These are phyloP conservation scores for Aspergillus cavernicola DNA, from an alignment of 495 filamentous ascomycete species.

Conservation along the genomic window DNA sequence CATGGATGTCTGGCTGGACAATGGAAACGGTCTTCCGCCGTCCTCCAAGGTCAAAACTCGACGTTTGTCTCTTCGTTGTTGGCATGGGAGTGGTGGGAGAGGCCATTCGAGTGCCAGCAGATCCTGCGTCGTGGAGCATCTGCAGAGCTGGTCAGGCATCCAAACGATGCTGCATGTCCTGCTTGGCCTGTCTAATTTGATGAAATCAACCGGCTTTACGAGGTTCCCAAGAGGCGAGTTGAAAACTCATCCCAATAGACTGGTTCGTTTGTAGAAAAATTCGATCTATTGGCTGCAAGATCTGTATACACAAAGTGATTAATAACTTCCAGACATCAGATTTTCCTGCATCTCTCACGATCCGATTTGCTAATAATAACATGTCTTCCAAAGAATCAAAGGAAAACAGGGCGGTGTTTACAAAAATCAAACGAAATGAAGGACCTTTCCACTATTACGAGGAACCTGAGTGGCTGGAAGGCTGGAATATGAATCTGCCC, in stretches of 20 bases:
- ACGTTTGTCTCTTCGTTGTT: constrained; percentile 2
- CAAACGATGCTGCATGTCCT: constrained; percentile 18
- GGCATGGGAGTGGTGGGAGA: constrained; percentile 10
- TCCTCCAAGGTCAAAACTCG: constrained; percentile 8
- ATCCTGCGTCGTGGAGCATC: constrained; percentile 19
- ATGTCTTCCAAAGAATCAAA: background rate
- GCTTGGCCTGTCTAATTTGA: constrained; percentile 15
- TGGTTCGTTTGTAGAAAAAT: constrained; percentile 2
- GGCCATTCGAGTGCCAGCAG: constrained; percentile 12
- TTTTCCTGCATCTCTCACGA: constrained; percentile 3
- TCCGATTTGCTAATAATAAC: constrained; percentile 11
- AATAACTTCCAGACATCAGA: constrained; percentile 4
- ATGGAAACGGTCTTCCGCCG: constrained; percentile 24
- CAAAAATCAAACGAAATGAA: constrained; percentile 17
- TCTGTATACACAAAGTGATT: constrained; percentile 11
- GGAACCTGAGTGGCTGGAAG: constrained; percentile 13
- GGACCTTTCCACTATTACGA: constrained; percentile 9
- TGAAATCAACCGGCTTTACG: background rate
- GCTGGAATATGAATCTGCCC: constrained; percentile 4
- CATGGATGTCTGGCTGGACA: constrained; percentile 17
- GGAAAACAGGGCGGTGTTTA: constrained; percentile 1
- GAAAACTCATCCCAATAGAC: background rate
- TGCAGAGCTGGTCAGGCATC: constrained; percentile 26
- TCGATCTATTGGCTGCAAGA: constrained; percentile 17
- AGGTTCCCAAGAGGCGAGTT: background rate